These are phyloP conservation scores for Zygoascus bituminiphila DNA, from an alignment of 805 yeast genomes.

Conservation along the genomic window DNA sequence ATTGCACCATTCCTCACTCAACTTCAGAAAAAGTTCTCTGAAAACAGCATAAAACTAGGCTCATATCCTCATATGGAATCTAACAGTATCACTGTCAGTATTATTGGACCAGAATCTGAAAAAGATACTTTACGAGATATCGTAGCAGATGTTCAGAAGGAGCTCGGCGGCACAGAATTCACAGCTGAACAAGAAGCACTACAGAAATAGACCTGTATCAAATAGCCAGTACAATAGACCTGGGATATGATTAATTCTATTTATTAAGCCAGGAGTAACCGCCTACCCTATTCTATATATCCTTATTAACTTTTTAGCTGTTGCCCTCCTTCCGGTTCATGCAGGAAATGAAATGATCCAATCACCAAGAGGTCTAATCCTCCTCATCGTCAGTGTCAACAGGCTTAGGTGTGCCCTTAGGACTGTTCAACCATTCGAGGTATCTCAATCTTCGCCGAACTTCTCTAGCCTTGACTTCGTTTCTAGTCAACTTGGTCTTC, in stretches of 20 bases:
- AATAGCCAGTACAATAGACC: no score
- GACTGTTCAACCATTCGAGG: conserved; percentile 88
- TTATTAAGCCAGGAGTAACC: no score
- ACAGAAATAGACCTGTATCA: not conserved
- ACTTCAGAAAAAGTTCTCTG: conserved; percentile 39
- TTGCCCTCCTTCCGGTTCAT: not conserved
- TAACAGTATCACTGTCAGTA: conserved; percentile 60
- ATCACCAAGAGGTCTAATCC: conserved; percentile 23
- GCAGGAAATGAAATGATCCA: not conserved
- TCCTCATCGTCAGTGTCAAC: conserved; percentile 91
- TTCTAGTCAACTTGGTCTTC: conserved; percentile 97
- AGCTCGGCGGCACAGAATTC: conserved; percentile 51
- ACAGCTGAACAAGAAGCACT: conserved; percentile 30
- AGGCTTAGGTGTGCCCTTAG: conserved; percentile 97
- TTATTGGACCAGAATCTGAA: conserved; percentile 49
- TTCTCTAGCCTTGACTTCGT: conserved; percentile 83
- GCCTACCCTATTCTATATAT: not conserved
- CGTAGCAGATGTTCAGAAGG: conserved; percentile 39
- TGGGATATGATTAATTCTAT: no score
- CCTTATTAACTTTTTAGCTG: not conserved
- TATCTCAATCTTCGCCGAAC: conserved; percentile 92
- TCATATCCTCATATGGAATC: conserved; percentile 73
- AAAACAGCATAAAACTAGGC: conserved; percentile 57
- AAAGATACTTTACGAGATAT: conserved; percentile 34
- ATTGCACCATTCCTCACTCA: conserved; percentile 56